Conservation (phyloP, 75 land plant species). For the Pinus tabuliformis region DNA sequence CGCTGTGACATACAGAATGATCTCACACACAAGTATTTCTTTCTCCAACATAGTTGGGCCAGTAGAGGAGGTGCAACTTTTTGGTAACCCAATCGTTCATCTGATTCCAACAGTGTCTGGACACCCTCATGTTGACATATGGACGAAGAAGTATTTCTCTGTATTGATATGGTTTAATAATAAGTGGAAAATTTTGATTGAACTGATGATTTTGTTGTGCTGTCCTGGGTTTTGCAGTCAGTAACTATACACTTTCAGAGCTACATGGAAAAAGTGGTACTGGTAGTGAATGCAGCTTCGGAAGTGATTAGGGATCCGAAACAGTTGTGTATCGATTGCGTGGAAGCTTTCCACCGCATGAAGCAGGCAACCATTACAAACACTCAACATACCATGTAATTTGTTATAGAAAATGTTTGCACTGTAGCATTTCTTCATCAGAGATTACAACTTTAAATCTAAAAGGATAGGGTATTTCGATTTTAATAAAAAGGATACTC, state of each 20-base stretch:
- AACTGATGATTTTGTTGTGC: neutral
- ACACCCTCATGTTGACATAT: conserved; percentile 61
- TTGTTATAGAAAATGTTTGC: neutral
- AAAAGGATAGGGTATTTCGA: no score
- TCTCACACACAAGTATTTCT: conserved; percentile 56
- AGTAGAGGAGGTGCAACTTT: conserved; percentile 53
- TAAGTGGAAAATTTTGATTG: no score
- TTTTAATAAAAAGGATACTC: no score
- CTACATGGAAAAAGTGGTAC: conserved; percentile 51
- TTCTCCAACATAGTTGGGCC: conserved; percentile 82
- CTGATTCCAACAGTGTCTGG: conserved; percentile 60
- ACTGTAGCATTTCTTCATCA: no score
- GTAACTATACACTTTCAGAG: conserved; percentile 62
- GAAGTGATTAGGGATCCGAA: conserved; percentile 64
- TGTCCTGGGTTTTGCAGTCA: conserved; percentile 32
- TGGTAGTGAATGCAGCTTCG: conserved; percentile 49
- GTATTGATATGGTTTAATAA: neutral
- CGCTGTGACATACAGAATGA: conserved; percentile 23
- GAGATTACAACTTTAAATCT: no score
- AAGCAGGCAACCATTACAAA: conserved; percentile 11
- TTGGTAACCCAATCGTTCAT: conserved; percentile 52
- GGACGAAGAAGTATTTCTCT: neutral
- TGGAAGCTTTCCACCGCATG: conserved; percentile 46
- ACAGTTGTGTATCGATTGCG: conserved; percentile 33
- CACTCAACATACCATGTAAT: neutral